These are phyloP conservation scores for Globisporangium canariense DNA, from an alignment of 352 stramenopile species.

Conservation along the genomic window DNA sequence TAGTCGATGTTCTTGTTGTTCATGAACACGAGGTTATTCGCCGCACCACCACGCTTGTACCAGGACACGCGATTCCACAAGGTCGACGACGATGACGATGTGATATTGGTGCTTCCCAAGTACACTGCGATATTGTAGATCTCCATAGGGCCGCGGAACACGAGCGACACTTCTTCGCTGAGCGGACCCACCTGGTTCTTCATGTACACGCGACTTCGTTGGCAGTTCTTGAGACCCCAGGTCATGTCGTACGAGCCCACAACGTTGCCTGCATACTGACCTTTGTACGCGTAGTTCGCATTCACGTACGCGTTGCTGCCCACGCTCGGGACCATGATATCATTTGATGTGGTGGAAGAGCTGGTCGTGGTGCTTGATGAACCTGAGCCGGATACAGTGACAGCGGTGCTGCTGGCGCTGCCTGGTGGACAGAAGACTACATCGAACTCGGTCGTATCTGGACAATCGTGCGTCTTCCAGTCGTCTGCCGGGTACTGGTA, in stretches of 20 bases:
- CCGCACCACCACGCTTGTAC: slow-evolving; percentile 32
- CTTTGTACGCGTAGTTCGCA: slow-evolving; percentile 14
- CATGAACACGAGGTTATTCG: slow-evolving; percentile 67
- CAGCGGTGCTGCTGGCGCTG: background rate
- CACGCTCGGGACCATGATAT: slow-evolving; percentile 6
- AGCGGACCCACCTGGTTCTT: slow-evolving; percentile 34
- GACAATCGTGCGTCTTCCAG: slow-evolving; percentile 25
- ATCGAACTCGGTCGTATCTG: slow-evolving; percentile 6
- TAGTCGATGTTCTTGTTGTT: slow-evolving; percentile 81
- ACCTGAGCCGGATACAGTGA: background rate
- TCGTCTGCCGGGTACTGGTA: slow-evolving; percentile 27
- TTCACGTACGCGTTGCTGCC: slow-evolving; percentile 11
- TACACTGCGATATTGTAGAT: slow-evolving; percentile 69
- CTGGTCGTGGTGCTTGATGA: background rate
- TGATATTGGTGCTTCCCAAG: slow-evolving; percentile 11
- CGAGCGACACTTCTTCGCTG: slow-evolving; percentile 53
- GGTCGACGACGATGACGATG: slow-evolving; percentile 15
- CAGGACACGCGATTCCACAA: slow-evolving; percentile 51
- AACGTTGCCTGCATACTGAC: slow-evolving; percentile 9
- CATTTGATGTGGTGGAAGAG: background rate
- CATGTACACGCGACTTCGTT: slow-evolving; percentile 7
- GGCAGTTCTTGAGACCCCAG: slow-evolving; percentile 10
- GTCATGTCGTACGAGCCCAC: slow-evolving; percentile 20
- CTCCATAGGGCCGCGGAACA: slow-evolving; percentile 60
- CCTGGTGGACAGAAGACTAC: slow-evolving; percentile 33